These are phyloP conservation scores for Chytriomyces sp. DNA, from an alignment of 192 early-diverging fungal genomes.

Conservation along the genomic window DNA sequence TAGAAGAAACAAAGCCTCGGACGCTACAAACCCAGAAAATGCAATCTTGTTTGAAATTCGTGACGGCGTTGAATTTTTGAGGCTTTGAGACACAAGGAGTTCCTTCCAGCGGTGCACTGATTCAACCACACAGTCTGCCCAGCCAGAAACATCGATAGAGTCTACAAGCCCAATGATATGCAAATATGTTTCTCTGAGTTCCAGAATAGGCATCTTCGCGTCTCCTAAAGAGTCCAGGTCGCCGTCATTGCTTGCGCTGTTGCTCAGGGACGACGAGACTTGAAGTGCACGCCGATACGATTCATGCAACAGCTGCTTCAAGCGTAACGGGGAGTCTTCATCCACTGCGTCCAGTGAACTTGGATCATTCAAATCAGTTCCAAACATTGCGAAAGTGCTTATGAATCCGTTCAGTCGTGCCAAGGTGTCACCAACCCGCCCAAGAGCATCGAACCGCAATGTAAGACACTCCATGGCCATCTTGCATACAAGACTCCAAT, in stretches of 20 bases:
- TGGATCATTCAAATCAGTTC: not conserved
- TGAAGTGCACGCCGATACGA: not conserved
- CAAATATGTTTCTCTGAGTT: slow-evolving; percentile 19
- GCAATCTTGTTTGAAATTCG: slow-evolving; percentile 15
- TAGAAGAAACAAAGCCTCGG: not conserved
- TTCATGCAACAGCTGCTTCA: slow-evolving; percentile 12
- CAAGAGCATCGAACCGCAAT: slow-evolving; percentile 18
- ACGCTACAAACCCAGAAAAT: slow-evolving; percentile 4
- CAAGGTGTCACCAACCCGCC: slow-evolving; percentile 18
- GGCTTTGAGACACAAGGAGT: slow-evolving; percentile 3
- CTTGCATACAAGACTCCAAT: slow-evolving; percentile 39
- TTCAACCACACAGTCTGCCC: slow-evolving; percentile 19
- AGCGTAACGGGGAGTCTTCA: not conserved
- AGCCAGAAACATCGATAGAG: slow-evolving; percentile 12
- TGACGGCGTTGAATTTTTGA: not conserved
- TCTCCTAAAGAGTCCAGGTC: not conserved
- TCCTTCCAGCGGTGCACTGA: slow-evolving; percentile 11
- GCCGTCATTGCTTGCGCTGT: slow-evolving; percentile 8
- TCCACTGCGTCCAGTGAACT: not conserved
- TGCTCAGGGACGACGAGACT: slow-evolving; percentile 14
- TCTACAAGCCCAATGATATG: slow-evolving; percentile 28
- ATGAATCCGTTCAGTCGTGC: slow-evolving; percentile 21
- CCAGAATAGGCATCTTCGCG: not conserved
- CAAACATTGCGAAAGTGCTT: not conserved
- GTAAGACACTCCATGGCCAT: slow-evolving; percentile 39